Percentiles rank a stretch among this genome's conserved stretches.
These are phyloP conservation scores for Epichloe glyceriae DNA, from an alignment of 2,329 filamentous ascomycete species.

Conservation along the genomic window DNA sequence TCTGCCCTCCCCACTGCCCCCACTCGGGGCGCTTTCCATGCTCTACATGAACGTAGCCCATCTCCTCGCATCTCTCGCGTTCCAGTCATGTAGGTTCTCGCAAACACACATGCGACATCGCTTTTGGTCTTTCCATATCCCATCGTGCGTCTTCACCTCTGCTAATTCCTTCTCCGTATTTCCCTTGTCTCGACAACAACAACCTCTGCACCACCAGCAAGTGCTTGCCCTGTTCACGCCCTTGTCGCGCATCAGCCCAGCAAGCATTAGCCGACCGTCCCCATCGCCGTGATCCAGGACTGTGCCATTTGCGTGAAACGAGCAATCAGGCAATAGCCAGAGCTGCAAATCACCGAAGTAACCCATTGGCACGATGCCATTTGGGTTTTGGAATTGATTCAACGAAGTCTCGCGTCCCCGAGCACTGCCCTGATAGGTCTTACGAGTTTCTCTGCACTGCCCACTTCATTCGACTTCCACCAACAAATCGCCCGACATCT, in stretches of 20 bases:
- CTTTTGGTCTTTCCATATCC: background rate
- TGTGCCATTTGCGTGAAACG: background rate
- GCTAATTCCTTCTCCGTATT: background rate
- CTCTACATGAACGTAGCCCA: background rate
- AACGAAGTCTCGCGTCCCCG: slow-evolving; percentile 3
- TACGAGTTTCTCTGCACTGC: background rate
- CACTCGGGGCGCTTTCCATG: background rate
- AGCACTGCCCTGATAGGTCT: slow-evolving; percentile 1
- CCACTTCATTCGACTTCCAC: background rate
- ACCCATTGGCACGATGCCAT: slow-evolving; percentile 3
- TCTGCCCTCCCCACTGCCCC: background rate
- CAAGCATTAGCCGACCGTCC: background rate
- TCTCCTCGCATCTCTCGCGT: background rate
- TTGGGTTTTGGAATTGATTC: background rate
- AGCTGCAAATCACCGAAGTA: background rate
- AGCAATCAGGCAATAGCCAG: background rate
- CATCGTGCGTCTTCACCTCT: background rate
- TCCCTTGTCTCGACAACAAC: background rate
- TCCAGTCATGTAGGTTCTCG: background rate
- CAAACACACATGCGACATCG: background rate
- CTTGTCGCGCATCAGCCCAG: background rate
- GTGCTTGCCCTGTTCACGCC: background rate
- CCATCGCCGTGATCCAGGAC: background rate
- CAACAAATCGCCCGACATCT: no score
- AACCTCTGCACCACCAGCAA: background rate